Evolutionary conservation across 768 basidiomycete genomes (phyloP).

Genomic region (Phanerodontia chrysosporium): DNA sequence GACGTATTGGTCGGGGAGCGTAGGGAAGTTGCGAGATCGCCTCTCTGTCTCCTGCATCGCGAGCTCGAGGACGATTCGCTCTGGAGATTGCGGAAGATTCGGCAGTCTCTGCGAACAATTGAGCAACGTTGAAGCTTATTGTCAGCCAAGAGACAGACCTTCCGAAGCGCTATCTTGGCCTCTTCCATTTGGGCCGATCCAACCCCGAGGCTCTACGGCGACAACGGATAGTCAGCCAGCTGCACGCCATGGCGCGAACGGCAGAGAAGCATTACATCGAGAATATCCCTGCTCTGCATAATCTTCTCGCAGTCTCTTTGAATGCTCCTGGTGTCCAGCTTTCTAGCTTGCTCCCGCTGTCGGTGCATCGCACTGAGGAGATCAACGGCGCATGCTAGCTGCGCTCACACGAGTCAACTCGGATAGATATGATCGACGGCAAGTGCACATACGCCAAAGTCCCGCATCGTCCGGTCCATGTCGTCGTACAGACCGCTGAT

Average conservation of each 20-base stretch:
- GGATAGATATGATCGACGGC: not conserved
- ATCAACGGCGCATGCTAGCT: conserved; percentile 4
- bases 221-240: not conserved
- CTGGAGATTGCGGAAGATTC: not conserved
- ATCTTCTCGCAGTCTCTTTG: not conserved
- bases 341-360: not conserved
- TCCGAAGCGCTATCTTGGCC: not conserved
- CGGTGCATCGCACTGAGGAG: not conserved
- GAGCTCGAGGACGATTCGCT: conserved; percentile 1
- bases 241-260: not conserved
- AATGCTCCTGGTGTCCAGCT: not conserved
- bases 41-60: not conserved
- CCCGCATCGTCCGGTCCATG: not conserved
- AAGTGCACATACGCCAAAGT: not conserved
- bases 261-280: not conserved
- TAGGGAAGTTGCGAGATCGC: not conserved
- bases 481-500: conserved; percentile 1
- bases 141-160: not conserved
- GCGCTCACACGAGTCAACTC: not conserved
- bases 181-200: not conserved
- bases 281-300: not conserved
- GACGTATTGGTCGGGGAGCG: conserved; percentile 1
- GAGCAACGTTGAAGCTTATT: not conserved
- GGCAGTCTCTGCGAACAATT: not conserved
- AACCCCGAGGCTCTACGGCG: not conserved